Conservation (phyloP, 257 asterid species). For the Penstemon newberryi region DNA sequence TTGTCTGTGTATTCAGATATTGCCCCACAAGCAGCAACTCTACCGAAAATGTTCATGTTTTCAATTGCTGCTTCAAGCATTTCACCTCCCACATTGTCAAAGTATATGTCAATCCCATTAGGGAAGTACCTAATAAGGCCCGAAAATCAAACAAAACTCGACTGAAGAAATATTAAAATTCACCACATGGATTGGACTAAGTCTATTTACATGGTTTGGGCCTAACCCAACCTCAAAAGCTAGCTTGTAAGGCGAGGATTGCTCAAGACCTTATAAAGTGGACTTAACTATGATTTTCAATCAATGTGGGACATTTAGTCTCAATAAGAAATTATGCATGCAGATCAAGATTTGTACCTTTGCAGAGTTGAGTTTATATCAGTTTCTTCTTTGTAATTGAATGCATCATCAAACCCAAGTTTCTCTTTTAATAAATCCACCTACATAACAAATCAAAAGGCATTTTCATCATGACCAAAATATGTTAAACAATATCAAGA, state of each 20-base stretch:
- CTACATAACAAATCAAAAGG: constrained; percentile 20
- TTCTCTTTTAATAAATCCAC: constrained; percentile 57
- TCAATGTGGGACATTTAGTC: too few relatives aligned
- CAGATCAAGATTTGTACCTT: constrained; percentile 36
- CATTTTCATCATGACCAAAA: too few relatives aligned
- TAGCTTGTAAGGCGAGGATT: too few relatives aligned
- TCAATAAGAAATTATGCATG: too few relatives aligned
- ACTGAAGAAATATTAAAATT: neutral
- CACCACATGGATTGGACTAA: too few relatives aligned
- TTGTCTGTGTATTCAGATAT: constrained; percentile 60
- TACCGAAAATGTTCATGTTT: constrained; percentile 64
- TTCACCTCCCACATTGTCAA: constrained; percentile 75
- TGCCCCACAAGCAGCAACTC: constrained; percentile 70
- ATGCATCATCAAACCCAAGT: constrained; percentile 83
- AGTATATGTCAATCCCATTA: constrained; percentile 72
- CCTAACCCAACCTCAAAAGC: too few relatives aligned
- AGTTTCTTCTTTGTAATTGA: constrained; percentile 71
- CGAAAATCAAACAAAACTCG: too few relatives aligned
- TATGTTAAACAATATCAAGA: too few relatives aligned
- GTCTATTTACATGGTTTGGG: too few relatives aligned
- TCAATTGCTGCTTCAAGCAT: constrained; percentile 66
- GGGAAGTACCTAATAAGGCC: constrained; percentile 51
- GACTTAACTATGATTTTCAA: too few relatives aligned
- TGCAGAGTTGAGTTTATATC: constrained; percentile 55
- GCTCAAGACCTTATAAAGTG: too few relatives aligned